A percentile compares a stretch with the other conserved stretches of the same genome.
phyloP scores from a whole-genome alignment of 2,329 filamentous ascomycete genomes.

The Gyromitra esculenta region DNA sequence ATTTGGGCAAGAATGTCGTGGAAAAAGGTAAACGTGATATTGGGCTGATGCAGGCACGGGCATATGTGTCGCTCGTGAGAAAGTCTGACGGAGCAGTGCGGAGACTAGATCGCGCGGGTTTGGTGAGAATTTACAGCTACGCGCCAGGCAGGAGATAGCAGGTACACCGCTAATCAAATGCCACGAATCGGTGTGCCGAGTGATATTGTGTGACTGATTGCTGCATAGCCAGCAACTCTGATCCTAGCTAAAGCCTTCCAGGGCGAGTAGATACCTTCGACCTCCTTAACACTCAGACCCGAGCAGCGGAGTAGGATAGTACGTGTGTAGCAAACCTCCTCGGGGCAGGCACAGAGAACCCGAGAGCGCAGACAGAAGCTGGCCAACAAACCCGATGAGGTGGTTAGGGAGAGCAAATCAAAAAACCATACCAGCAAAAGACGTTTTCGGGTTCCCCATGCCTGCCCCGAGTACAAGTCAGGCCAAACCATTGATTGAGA shows the following conservation, averaged over 20 bases:
- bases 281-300: too few relatives aligned
- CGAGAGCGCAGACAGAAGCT: too few relatives aligned
- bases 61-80: not conserved
- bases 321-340: not conserved
- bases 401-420: too few relatives aligned
- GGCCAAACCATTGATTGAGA: not conserved
- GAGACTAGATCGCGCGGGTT: not conserved
- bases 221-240: not conserved
- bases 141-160: not conserved
- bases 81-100: not conserved
- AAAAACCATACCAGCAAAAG: too few relatives aligned
- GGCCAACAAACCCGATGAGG: too few relatives aligned
- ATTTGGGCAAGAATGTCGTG: not conserved
- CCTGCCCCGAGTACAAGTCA: too few relatives aligned
- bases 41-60: conserved; percentile 22
- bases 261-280: too few relatives aligned
- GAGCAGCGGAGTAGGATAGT: not conserved
- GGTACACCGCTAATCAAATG: not conserved
- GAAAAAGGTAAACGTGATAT: conserved; percentile 8
- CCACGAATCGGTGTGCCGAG: not conserved
- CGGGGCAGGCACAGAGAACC: too few relatives aligned
- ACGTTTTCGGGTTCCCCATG: too few relatives aligned
- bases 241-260: too few relatives aligned
- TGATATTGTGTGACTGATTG: not conserved
- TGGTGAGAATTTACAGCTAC: not conserved